These are phyloP conservation scores for Wakefieldia striispora DNA, from an alignment of 768 basidiomycete species.

Conservation along the genomic window DNA sequence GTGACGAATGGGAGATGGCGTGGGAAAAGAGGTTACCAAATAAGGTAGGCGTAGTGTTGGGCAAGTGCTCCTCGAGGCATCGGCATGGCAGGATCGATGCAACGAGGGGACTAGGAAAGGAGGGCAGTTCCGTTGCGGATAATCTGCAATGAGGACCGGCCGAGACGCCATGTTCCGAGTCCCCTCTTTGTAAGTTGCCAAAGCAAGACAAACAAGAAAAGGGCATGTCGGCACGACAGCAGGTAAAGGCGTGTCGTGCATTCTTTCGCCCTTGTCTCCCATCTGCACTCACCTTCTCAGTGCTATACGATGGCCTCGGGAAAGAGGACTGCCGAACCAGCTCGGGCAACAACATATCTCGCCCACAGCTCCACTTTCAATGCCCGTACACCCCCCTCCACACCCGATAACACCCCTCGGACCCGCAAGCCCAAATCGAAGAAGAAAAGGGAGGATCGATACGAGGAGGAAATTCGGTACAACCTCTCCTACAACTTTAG, in stretches of 20 bases:
- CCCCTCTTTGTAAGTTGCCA: constrained; percentile 25
- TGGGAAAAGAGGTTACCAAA: constrained; percentile 10
- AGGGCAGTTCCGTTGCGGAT: constrained; percentile 21
- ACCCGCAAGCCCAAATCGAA: constrained; percentile 34
- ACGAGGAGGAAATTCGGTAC: constrained; percentile 43
- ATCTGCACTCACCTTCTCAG: constrained; percentile 33
- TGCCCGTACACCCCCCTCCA: constrained; percentile 48
- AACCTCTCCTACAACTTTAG: constrained; percentile 33
- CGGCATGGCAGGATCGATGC: constrained; percentile 21
- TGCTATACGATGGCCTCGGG: constrained; percentile 37
- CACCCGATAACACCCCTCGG: constrained; percentile 51
- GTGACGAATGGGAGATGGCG: constrained; percentile 16
- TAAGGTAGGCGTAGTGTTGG: constrained; percentile 24
- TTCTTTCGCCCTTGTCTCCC: constrained; percentile 37
- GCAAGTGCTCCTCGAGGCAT: constrained; percentile 29
- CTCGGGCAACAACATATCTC: constrained; percentile 51
- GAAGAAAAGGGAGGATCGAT: constrained; percentile 44
- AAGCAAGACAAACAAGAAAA: constrained; percentile 30
- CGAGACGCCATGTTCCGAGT: constrained; percentile 14
- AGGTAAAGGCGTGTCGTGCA: constrained; percentile 37
- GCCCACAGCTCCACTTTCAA: constrained; percentile 54
- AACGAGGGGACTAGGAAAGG: constrained; percentile 14
- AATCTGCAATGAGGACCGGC: constrained; percentile 26
- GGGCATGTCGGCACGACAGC: constrained; percentile 34
- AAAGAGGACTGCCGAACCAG: constrained; percentile 29